phyloP scores from a whole-genome alignment of 192 early-diverging fungal species.

The Coemansia sp. region DNA sequence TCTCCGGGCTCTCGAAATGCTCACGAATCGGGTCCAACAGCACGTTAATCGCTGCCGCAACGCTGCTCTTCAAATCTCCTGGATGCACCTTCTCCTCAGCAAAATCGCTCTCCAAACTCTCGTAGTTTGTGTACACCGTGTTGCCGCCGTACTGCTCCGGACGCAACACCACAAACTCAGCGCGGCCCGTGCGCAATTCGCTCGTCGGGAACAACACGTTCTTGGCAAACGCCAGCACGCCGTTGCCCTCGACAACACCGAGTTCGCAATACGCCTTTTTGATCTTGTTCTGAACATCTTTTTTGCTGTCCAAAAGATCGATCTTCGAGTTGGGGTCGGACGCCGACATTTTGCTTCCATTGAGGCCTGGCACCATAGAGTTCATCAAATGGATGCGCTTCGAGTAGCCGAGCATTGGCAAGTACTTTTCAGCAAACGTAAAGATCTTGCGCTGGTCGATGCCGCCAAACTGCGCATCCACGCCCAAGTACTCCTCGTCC shows the following conservation, averaged over 20 bases:
- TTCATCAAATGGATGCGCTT: conserved; percentile 99
- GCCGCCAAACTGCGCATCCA: conserved; percentile 95
- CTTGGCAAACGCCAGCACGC: conserved; percentile 87
- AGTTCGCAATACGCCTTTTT: conserved; percentile 97
- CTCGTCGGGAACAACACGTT: conserved; percentile 87
- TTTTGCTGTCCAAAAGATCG: conserved; percentile 85
- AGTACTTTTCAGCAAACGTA: conserved; percentile 92
- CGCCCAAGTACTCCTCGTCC: conserved; percentile 94
- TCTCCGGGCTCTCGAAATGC: conserved; percentile 68
- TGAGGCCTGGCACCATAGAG: conserved; percentile 92
- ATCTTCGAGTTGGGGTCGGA: conserved; percentile 98
- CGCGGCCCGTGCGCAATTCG: conserved; percentile 58
- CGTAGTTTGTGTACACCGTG: conserved; percentile 67
- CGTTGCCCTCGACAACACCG: conserved; percentile 90
- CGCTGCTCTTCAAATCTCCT: conserved; percentile 89
- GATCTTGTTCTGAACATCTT: conserved; percentile 81
- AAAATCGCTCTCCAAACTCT: conserved; percentile 83
- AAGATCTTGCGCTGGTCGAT: conserved; percentile 99
- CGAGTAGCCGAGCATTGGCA: conserved; percentile 91
- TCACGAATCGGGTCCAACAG: conserved; percentile 87
- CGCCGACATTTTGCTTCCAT: conserved; percentile 93
- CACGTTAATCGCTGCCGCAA: conserved; percentile 76
- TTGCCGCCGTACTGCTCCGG: conserved; percentile 93
- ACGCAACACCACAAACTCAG: conserved; percentile 67
- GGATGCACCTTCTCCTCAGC: conserved; percentile 86